Evolutionary conservation across 352 stramenopile species (phyloP), one percentile per base, ranked within the genome.

Genomic region (Phytopythium delawarense): DNA sequence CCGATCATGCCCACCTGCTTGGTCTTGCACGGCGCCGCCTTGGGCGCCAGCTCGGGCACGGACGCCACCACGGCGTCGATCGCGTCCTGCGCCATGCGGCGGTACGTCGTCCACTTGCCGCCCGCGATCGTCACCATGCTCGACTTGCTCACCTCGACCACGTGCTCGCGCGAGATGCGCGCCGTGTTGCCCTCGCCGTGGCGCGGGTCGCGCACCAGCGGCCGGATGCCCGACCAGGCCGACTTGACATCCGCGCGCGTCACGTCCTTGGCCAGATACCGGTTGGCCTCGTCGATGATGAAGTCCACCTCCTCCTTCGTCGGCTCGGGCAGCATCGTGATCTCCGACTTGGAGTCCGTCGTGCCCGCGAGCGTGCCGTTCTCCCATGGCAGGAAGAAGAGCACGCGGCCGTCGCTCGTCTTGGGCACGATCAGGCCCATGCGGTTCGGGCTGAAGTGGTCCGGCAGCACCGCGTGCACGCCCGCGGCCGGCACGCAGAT

Each of bases 41-140:
- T 94, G 61, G 60, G 57, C 67, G 83, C 50, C n/a, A 97, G 59
- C 66, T 90, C 77, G 0, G 91, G 85, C n/a, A 89, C 73, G 15
- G 81, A 76, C 65, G 88, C 80, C 25, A 96, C 78, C 8, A 97
- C 72, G 71, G 90, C 88, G 71, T 98, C 91, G 57, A 98, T 88
- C 44, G 90, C 85, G 62, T 98, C 96, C 72, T 99, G 86, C 4
- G 96, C 96, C 96, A 98, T 99, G 50, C 91, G 82, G 46, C 96
- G 86, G 72, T 97, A 98, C 44, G 96, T 99, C 9, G 96, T 99
- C 96, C 96, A 99, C 78, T 99, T 99, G 61, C 96, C 96, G 21
- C 96, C 96, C 20, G 94, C 92, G 65, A 98, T 98, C 44, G 95
- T 98, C 35, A 98, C 88, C 70, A 98, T 76, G 66, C 93, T 87